Percentiles rank a stretch among this genome's conserved stretches.
phyloP scores from a whole-genome alignment of 371 early-diverging fungal genomes.

The Mucor indicus region DNA sequence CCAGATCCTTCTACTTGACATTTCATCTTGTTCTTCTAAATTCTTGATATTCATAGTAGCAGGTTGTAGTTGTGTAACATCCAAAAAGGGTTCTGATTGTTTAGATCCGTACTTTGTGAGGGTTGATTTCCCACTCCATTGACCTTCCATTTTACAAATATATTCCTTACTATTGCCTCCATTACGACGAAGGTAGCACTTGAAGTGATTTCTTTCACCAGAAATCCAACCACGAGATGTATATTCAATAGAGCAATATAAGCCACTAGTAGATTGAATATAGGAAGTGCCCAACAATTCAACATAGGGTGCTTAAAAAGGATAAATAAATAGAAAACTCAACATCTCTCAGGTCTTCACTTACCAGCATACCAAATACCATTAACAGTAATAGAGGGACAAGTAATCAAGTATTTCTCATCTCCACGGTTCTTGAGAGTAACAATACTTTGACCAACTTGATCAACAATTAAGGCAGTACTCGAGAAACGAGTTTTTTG shows the following conservation, averaged over 20 bases:
- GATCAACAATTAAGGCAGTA: constrained; percentile 43
- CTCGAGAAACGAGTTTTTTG: constrained; percentile 48
- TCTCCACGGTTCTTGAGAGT: constrained; percentile 23
- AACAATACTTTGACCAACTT: constrained; percentile 41
- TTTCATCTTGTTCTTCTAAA: constrained; percentile 52
- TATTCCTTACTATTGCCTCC: constrained; percentile 37
- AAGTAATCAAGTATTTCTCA: constrained; percentile 37
- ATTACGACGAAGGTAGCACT: constrained; percentile 47
- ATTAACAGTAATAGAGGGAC: constrained; percentile 44
- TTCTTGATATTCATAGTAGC: constrained; percentile 41
- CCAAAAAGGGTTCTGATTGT: constrained; percentile 51
- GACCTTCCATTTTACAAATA: constrained; percentile 60
- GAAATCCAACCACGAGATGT: constrained; percentile 75
- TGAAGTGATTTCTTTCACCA: constrained; percentile 74
- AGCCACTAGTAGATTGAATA: constrained; percentile 66
- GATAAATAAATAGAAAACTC: neutral
- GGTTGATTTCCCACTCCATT: constrained; percentile 65
- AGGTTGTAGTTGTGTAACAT: constrained; percentile 40
- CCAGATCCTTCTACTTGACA: constrained; percentile 74
- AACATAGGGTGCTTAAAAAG: constrained; percentile 55
- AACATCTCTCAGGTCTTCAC: neutral
- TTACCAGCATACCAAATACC: constrained; percentile 54
- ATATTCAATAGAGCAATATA: constrained; percentile 68
- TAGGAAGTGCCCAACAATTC: constrained; percentile 70
- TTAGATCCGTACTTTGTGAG: constrained; percentile 45